Percentiles rank a stretch among this genome's conserved stretches.
Evolutionary conservation across 768 basidiomycete genomes (phyloP).

Genomic region (Calocera viscosa): DNA sequence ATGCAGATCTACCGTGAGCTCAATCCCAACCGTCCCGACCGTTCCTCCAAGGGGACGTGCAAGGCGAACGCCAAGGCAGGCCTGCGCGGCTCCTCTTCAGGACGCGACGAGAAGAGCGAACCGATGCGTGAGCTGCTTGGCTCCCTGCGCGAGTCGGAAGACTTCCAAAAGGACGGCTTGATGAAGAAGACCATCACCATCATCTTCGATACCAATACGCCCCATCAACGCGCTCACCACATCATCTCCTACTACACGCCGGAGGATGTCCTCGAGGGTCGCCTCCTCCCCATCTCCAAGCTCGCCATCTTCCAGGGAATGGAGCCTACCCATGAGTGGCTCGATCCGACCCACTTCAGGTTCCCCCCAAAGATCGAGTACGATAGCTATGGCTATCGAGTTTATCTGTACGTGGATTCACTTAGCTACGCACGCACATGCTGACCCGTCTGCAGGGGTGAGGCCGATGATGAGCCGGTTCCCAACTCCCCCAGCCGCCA

Average conservation of each 20-base stretch:
- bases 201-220: conserved; percentile 40
- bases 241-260: conserved; percentile 74
- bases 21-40: conserved; percentile 21
- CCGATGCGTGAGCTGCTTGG: conserved; percentile 34
- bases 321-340: conserved; percentile 75
- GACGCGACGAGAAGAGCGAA: background rate
- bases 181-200: conserved; percentile 91
- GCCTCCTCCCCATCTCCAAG: conserved; percentile 27
- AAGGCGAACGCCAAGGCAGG: background rate
- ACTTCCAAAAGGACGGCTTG: conserved; percentile 58
- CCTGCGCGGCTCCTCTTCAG: background rate
- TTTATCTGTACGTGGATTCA: conserved; percentile 37
- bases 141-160: conserved; percentile 47
- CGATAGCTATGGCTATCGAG: conserved; percentile 66
- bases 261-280: conserved; percentile 59
- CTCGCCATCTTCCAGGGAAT: conserved; percentile 23
- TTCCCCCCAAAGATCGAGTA: conserved; percentile 81
- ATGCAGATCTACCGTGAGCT: conserved; percentile 70
- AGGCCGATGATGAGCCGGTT: background rate
- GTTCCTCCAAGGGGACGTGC: background rate
- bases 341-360: conserved; percentile 83
- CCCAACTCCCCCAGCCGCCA: background rate
- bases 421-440: background rate
- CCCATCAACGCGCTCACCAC: conserved; percentile 52
- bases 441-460: background rate